phyloP scores from a whole-genome alignment of 345 rosid genomes.

The Eucalyptus leucophloia region DNA sequence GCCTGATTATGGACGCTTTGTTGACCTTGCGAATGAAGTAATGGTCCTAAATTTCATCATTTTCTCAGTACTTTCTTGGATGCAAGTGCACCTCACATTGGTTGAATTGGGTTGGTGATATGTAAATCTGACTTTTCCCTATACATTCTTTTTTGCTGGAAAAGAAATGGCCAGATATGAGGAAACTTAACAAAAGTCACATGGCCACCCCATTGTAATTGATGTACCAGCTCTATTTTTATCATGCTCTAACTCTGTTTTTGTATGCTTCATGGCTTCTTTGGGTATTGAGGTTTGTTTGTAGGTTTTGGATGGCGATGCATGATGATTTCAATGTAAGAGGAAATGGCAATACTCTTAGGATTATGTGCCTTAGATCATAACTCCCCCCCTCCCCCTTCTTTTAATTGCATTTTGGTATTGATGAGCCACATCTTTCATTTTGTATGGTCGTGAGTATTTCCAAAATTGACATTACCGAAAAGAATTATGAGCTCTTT shows the following conservation, averaged over 20 bases:
- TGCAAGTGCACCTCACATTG: neutral
- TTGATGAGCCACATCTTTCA: neutral
- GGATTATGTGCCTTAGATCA: neutral
- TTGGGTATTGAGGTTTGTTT: neutral
- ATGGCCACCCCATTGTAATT: neutral
- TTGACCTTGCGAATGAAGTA: constrained; percentile 94
- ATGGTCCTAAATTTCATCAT: constrained; percentile 3
- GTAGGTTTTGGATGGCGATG: neutral
- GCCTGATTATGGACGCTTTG: constrained; percentile 97
- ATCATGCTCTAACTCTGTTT: neutral
- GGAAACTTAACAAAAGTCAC: neutral
- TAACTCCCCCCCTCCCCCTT: neutral
- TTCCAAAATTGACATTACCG: neutral
- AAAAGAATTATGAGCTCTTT: neutral
- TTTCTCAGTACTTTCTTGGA: neutral
- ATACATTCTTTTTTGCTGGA: neutral
- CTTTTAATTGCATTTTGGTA: neutral
- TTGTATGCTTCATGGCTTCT: neutral
- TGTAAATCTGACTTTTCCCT: neutral
- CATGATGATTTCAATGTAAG: neutral
- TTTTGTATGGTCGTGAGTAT: neutral
- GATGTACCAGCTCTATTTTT: neutral
- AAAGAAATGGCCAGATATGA: neutral
- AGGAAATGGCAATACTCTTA: neutral
- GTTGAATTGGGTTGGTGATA: neutral